phyloP scores from a whole-genome alignment of 352 stramenopile species.

The Phytophthora crassamura region DNA sequence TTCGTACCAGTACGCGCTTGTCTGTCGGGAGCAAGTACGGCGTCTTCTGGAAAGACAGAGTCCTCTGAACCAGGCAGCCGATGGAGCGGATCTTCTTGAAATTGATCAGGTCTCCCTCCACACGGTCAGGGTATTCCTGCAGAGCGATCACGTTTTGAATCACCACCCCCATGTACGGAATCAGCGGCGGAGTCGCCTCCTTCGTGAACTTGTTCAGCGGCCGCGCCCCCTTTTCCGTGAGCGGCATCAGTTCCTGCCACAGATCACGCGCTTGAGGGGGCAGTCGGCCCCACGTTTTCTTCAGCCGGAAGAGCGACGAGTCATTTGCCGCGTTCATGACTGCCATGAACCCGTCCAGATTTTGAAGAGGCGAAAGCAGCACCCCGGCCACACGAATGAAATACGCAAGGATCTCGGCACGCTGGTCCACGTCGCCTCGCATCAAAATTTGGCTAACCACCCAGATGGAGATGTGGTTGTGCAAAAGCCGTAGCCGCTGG shows the following conservation, averaged over 20 bases:
- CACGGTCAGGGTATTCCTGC: slow-evolving; percentile 82
- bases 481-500: slow-evolving; percentile 79
- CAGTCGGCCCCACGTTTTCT: slow-evolving; percentile 86
- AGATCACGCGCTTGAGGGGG: slow-evolving; percentile 71
- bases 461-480: slow-evolving; percentile 90
- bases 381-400: slow-evolving; percentile 87
- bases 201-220: slow-evolving; percentile 84
- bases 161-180: slow-evolving; percentile 87
- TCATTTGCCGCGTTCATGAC: slow-evolving; percentile 92
- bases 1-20: slow-evolving; percentile 81
- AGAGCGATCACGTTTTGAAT: slow-evolving; percentile 88
- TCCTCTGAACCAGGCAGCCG: slow-evolving; percentile 57
- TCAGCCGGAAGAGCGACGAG: slow-evolving; percentile 86
- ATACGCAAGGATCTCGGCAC: slow-evolving; percentile 80
- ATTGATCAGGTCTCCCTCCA: slow-evolving; percentile 85
- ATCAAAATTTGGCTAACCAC: slow-evolving; percentile 84
- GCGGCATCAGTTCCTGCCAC: slow-evolving; percentile 86
- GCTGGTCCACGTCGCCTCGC: slow-evolving; percentile 80
- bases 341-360: slow-evolving; percentile 90
- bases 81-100: slow-evolving; percentile 90
- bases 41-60: slow-evolving; percentile 74
- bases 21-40: slow-evolving; percentile 83
- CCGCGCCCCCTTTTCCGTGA: slow-evolving; percentile 83
- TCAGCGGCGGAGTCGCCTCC: slow-evolving; percentile 67
- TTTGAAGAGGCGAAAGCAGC: slow-evolving; percentile 80